Percentiles rank a stretch among this genome's conserved stretches.
Evolutionary conservation across 1,139 yeast species (phyloP).

Genomic region (Debaryomyces psychrophilus): DNA sequence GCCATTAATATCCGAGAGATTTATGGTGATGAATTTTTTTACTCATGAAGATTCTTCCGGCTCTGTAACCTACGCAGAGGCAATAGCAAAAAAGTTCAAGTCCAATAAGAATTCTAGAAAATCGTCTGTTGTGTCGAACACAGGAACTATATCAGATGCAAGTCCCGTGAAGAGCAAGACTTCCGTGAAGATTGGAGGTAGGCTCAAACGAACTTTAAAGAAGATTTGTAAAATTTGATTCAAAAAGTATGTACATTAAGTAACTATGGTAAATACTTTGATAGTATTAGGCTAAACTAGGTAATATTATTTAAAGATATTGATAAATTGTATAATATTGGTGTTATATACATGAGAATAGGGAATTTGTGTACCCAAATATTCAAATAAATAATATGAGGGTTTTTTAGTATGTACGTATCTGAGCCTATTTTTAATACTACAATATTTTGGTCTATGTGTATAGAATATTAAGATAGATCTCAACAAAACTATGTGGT

Average conservation of each 20-base stretch:
- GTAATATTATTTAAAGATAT: not conserved
- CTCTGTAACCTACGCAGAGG: constrained; percentile 9
- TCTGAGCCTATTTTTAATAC: too few relatives aligned
- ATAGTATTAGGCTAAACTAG: not conserved
- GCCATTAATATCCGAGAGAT: constrained; percentile 4
- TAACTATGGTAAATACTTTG: not conserved
- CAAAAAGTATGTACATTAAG: not conserved
- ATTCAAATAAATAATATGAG: too few relatives aligned
- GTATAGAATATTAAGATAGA: too few relatives aligned
- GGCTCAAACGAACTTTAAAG: not conserved
- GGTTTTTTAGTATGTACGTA: too few relatives aligned
- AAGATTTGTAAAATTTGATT: not conserved
- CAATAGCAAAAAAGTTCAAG: constrained; percentile 2
- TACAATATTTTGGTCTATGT: too few relatives aligned
- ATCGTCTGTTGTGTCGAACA: constrained; percentile 1
- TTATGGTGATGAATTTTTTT: constrained; percentile 7
- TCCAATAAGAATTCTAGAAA: not conserved
- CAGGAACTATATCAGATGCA: constrained; percentile 1
- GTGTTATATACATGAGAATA: not conserved
- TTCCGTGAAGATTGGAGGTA: not conserved
- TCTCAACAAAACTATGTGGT: too few relatives aligned
- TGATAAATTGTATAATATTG: not conserved
- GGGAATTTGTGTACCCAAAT: not conserved
- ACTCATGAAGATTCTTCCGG: not conserved
- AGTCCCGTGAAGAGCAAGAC: not conserved